A percentile compares a stretch with the other conserved stretches of the same genome.
Conservation (phyloP, 2,329 filamentous ascomycete species). For the Diplocarpon mali region DNA sequence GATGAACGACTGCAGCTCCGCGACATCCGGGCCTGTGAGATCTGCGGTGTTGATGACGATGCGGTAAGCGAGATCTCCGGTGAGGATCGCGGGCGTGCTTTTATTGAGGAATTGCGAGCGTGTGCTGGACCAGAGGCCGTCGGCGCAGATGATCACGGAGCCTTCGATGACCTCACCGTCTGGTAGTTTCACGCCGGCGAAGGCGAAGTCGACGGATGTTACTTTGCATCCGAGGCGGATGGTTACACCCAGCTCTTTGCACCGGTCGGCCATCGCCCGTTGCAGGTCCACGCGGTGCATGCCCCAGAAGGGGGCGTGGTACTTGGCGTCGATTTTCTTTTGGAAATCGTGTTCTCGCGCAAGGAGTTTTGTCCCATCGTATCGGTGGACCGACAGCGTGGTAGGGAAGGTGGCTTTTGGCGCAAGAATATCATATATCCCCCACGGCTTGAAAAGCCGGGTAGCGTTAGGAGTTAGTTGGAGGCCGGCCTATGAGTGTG, state of each 20-base stretch:
- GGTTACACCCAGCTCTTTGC: conserved; percentile 29
- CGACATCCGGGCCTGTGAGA: conserved; percentile 34
- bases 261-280: conserved; percentile 31
- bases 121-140: conserved; percentile 52
- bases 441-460: conserved; percentile 23
- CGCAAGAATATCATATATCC: conserved; percentile 17
- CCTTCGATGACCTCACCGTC: conserved; percentile 29
- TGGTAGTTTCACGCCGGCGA: conserved; percentile 14
- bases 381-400: conserved; percentile 40
- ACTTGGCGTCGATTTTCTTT: conserved; percentile 15
- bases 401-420: conserved; percentile 31
- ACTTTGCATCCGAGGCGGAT: conserved; percentile 32
- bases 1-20: conserved; percentile 41
- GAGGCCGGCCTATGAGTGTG: conserved; percentile 18
- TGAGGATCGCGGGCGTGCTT: conserved; percentile 40
- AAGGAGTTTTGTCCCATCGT: conserved; percentile 33
- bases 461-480: conserved; percentile 25
- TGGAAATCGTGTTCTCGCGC: conserved; percentile 19
- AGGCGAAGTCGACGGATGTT: conserved; percentile 16
- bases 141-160: conserved; percentile 51
- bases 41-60: conserved; percentile 44
- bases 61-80: conserved; percentile 55
- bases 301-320: conserved; percentile 31
- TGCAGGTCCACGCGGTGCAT: conserved; percentile 39
- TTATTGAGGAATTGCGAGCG: conserved; percentile 37